Evolutionary conservation across 768 basidiomycete species (phyloP).

Genomic region (Phylloporus sp.): DNA sequence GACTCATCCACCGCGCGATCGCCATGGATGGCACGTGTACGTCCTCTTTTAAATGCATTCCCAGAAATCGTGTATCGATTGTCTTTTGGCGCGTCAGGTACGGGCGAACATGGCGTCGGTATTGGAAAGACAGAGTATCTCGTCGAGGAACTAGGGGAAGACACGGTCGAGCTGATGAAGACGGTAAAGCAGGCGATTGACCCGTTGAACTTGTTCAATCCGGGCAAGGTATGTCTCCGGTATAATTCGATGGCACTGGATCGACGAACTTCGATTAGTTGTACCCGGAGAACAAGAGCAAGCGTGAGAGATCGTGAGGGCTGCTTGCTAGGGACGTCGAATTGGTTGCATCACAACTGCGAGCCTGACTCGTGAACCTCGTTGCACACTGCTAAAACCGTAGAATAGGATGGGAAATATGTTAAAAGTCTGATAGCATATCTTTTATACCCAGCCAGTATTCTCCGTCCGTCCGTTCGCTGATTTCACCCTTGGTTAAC

Average conservation of each 20-base stretch:
- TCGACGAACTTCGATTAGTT: conserved; percentile 8
- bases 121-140: conserved; percentile 85
- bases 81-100: conserved; percentile 41
- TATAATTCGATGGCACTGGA: background rate
- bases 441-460: conserved; percentile 81
- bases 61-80: background rate
- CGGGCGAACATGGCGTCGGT: conserved; percentile 86
- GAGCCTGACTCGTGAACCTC: no score
- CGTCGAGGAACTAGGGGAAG: conserved; percentile 72
- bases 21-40: conserved; percentile 72
- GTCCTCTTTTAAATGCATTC: conserved; percentile 16
- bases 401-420: conserved; percentile 5
- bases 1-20: conserved; percentile 67
- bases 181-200: conserved; percentile 77
- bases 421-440: conserved; percentile 63
- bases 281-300: conserved; percentile 14
- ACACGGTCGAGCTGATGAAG: conserved; percentile 82
- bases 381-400: no score
- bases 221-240: conserved; percentile 55
- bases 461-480: conserved; percentile 53
- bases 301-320: background rate
- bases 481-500: conserved; percentile 90
- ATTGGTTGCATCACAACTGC: no score
- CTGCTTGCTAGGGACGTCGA: no score
- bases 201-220: conserved; percentile 79